These are phyloP conservation scores for Cylindrotheca fusiformis DNA, from an alignment of 108 stramenopile genomes.

Conservation along the genomic window DNA sequence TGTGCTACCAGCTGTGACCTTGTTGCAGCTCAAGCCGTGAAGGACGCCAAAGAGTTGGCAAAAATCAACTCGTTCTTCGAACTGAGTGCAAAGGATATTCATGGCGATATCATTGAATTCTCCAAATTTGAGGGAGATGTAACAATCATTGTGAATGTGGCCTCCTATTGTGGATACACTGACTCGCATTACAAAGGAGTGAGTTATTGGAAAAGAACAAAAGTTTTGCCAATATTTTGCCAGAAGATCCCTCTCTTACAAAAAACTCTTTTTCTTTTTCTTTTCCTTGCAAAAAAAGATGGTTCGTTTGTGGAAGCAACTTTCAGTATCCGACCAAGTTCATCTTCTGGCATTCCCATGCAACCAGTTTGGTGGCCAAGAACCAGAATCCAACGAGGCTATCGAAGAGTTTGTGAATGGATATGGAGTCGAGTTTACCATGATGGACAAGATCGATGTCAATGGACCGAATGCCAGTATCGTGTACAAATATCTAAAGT, in stretches of 20 bases:
- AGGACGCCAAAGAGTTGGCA: slow-evolving; percentile 39
- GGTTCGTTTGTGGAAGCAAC: slow-evolving; percentile 42
- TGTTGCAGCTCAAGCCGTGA: slow-evolving; percentile 10
- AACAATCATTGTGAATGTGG: slow-evolving; percentile 78
- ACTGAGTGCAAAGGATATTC: slow-evolving; percentile 73
- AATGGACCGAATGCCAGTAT: slow-evolving; percentile 62
- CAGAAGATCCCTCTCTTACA: not conserved
- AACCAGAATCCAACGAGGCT: slow-evolving; percentile 56
- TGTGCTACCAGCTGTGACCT: slow-evolving; percentile 36
- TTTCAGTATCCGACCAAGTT: slow-evolving; percentile 20
- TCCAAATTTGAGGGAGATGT: slow-evolving; percentile 65
- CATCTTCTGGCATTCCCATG: slow-evolving; percentile 75
- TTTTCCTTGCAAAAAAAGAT: slow-evolving; percentile 13
- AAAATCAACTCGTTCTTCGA: slow-evolving; percentile 74
- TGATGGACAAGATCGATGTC: slow-evolving; percentile 89
- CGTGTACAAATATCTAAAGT: slow-evolving; percentile 77
- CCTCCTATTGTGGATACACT: slow-evolving; percentile 80
- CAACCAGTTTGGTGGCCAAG: slow-evolving; percentile 86
- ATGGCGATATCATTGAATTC: slow-evolving; percentile 56
- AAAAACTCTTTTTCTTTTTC: not conserved
- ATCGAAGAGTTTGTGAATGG: slow-evolving; percentile 59
- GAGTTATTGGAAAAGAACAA: not conserved
- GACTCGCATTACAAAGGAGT: slow-evolving; percentile 65
- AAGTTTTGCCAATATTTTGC: not conserved
- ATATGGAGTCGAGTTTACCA: slow-evolving; percentile 76